phyloP scores from a whole-genome alignment of 2,329 filamentous ascomycete genomes.

The Ceratocystis alfenasii region DNA sequence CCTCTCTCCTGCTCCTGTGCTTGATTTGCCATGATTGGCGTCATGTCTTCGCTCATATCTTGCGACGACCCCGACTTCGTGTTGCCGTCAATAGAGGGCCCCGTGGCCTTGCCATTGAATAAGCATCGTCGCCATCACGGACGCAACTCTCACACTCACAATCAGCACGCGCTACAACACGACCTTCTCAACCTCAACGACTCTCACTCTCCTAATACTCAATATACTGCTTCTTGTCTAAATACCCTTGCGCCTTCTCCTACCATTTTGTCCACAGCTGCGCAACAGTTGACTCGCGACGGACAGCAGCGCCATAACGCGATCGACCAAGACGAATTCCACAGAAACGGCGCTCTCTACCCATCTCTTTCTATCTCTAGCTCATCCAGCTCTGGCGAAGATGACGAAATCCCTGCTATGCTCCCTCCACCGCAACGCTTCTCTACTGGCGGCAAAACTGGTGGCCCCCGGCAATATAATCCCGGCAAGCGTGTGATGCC shows the following conservation, averaged over 20 bases:
- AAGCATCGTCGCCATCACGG: neutral
- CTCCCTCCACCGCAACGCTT: conserved; percentile 16
- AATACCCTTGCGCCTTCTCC: too few relatives aligned
- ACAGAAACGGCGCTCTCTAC: neutral
- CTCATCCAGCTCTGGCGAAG: neutral
- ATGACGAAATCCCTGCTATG: conserved; percentile 19
- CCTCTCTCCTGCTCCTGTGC: neutral
- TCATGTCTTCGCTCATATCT: conserved; percentile 14
- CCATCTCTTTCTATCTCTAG: neutral
- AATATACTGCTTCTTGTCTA: neutral
- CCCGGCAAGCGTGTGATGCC: conserved; percentile 9
- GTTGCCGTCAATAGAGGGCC: conserved; percentile 16
- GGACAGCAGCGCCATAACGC: neutral
- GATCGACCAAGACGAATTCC: neutral
- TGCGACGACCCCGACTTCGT: conserved; percentile 15
- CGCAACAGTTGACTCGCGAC: too few relatives aligned
- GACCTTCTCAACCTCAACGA: neutral
- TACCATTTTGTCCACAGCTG: too few relatives aligned
- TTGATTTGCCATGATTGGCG: conserved; percentile 6
- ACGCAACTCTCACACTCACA: neutral
- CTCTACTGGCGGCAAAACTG: conserved; percentile 15
- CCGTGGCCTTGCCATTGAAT: neutral
- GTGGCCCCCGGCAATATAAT: neutral
- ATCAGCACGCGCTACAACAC: neutral
- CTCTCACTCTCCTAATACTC: neutral